These are phyloP conservation scores for Syncephalis plumigaleata DNA, from an alignment of 371 early-diverging fungal species.

Conservation along the genomic window DNA sequence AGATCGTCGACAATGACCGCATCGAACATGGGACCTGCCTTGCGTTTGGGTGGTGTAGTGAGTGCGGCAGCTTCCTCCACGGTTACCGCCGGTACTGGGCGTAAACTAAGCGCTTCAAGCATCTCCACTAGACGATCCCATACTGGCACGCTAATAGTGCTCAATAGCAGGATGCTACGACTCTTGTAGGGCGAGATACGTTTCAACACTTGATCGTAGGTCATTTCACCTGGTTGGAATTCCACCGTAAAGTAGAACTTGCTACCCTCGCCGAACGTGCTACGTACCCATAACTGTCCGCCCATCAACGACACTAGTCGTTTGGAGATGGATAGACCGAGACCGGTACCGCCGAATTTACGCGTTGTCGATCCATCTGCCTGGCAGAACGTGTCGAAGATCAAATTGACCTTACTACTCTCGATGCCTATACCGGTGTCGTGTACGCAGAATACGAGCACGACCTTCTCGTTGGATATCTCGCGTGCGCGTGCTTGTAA, in stretches of 20 bases:
- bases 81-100: conserved; percentile 15
- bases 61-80: conserved; percentile 19
- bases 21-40: conserved; percentile 21
- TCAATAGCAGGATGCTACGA: conserved; percentile 23
- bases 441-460: conserved; percentile 43
- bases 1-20: conserved; percentile 32
- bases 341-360: conserved; percentile 68
- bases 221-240: conserved; percentile 19
- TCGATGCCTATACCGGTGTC: conserved; percentile 84
- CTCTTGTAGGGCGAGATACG: conserved; percentile 22
- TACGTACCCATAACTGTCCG: conserved; percentile 58
- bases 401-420: conserved; percentile 42
- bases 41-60: conserved; percentile 3
- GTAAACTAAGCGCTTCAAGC: conserved; percentile 19
- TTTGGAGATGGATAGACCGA: conserved; percentile 66
- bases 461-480: conserved; percentile 18
- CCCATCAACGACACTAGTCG: conserved; percentile 59
- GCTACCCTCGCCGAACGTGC: conserved; percentile 44
- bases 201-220: conserved; percentile 17
- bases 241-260: conserved; percentile 52
- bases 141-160: conserved; percentile 7
- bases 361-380: conserved; percentile 68
- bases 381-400: conserved; percentile 71
- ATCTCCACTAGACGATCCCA: conserved; percentile 3
- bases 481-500: conserved; percentile 20